These are phyloP conservation scores for Calamus simplicifolius DNA, from an alignment of 176 grass and related monocot species.

Conservation along the genomic window DNA sequence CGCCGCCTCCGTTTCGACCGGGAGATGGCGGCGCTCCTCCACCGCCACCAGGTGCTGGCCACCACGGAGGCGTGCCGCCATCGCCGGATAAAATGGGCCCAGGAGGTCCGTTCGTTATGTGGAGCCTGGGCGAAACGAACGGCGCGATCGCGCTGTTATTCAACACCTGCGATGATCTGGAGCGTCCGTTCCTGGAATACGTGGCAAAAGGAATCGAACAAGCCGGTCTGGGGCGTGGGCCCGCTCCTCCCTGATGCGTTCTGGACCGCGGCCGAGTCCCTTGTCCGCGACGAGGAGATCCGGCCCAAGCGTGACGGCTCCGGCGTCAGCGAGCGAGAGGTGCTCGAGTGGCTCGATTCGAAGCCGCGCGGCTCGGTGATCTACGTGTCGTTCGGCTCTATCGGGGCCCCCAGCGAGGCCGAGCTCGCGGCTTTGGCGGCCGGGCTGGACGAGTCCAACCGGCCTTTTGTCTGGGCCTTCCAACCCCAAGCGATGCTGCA, in stretches of 20 bases:
- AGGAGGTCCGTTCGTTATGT: no score
- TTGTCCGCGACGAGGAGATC: conserved; percentile 24
- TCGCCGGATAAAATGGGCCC: no score
- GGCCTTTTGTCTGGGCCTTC: conserved; percentile 28
- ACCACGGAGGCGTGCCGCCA: not conserved
- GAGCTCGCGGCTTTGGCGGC: conserved; percentile 30
- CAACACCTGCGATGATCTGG: conserved; percentile 33
- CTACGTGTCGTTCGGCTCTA: conserved; percentile 39
- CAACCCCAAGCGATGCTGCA: conserved; percentile 19
- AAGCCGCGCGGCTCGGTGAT: conserved; percentile 24
- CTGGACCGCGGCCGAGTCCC: conserved; percentile 19
- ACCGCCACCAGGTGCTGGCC: not conserved
- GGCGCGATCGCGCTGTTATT: conserved; percentile 25
- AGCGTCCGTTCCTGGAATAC: conserved; percentile 30
- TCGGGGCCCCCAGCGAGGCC: conserved; percentile 20
- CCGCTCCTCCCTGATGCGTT: conserved; percentile 32
- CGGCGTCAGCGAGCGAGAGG: conserved; percentile 3
- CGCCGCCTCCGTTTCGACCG: no score
- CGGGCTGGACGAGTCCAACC: conserved; percentile 16
- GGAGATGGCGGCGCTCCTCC: no score
- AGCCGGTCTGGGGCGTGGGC: conserved; percentile 27
- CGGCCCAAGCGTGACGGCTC: no score
- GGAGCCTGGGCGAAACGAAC: no score
- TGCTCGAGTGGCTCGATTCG: conserved; percentile 33
- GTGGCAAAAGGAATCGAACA: conserved; percentile 14